phyloP scores from a whole-genome alignment of 257 asterid species.

The Jaltomata sinuosa region DNA sequence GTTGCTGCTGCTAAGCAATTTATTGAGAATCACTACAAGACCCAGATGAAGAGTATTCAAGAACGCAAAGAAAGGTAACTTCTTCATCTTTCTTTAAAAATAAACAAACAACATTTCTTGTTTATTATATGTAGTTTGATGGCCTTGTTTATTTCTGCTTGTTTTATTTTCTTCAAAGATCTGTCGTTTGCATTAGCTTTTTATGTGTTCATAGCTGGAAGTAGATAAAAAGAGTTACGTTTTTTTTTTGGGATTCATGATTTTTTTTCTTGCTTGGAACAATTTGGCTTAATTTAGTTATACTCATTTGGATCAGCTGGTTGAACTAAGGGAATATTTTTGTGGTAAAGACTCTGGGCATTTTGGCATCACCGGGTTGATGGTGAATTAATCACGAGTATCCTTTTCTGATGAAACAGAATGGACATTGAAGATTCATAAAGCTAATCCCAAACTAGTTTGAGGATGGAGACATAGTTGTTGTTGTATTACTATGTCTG shows the following conservation, averaged over 20 bases:
- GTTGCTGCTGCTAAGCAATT: constrained; percentile 98
- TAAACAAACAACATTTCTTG: not conserved
- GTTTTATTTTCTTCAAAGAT: constrained; percentile 10
- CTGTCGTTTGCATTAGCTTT: not conserved
- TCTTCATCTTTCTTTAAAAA: not conserved
- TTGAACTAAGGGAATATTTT: not conserved
- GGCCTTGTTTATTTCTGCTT: not conserved
- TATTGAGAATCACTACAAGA: constrained; percentile 95
- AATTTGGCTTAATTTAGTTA: not conserved
- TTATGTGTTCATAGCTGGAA: not conserved
- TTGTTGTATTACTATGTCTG: not conserved
- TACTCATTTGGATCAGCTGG: not conserved
- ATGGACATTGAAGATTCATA: not conserved
- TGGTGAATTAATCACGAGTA: not conserved
- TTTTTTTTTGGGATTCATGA: not conserved
- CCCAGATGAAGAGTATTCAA: constrained; percentile 92
- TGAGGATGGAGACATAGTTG: not conserved
- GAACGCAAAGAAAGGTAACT: constrained; percentile 81
- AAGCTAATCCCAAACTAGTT: not conserved
- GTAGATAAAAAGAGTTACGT: not conserved
- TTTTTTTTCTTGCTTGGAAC: not conserved
- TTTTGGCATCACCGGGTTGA: not conserved
- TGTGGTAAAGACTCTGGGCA: not conserved
- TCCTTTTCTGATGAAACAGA: not conserved
- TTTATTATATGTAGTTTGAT: not conserved